phyloP scores from a whole-genome alignment of 2,329 filamentous ascomycete species.

The Stachybotrys chlorohalonatus region DNA sequence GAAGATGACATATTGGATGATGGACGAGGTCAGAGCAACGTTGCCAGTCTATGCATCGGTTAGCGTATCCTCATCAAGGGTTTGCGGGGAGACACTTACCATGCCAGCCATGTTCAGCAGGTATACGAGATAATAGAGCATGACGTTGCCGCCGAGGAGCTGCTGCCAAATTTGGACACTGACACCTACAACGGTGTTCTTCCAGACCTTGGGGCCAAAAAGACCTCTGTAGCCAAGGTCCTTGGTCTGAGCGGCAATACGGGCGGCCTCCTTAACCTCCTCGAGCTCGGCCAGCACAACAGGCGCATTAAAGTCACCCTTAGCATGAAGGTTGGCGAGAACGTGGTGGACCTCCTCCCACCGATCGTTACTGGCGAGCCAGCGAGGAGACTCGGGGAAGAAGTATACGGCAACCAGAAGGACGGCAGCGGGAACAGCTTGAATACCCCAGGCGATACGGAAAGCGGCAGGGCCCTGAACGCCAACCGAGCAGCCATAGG shows the following conservation, averaged over 20 bases:
- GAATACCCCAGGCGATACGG: conserved; percentile 55
- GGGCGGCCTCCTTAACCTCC: conserved; percentile 36
- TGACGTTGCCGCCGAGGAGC: conserved; percentile 43
- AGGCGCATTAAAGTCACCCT: conserved; percentile 43
- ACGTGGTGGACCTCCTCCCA: conserved; percentile 44
- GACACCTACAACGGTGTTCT: conserved; percentile 39
- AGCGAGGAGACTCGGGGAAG: conserved; percentile 53
- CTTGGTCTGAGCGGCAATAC: conserved; percentile 25
- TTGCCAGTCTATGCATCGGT: conserved; percentile 13
- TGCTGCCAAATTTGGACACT: conserved; percentile 47
- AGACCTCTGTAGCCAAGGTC: conserved; percentile 31
- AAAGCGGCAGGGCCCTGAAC: conserved; percentile 48
- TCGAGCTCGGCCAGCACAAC: conserved; percentile 48
- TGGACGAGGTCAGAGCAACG: conserved; percentile 36
- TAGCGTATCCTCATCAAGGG: neutral
- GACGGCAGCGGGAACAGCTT: conserved; percentile 51
- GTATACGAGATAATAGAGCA: conserved; percentile 53
- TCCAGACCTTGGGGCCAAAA: conserved; percentile 39
- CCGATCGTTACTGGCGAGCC: conserved; percentile 53
- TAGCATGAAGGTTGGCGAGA: conserved; percentile 48
- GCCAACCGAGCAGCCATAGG: conserved; percentile 48
- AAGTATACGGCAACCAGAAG: conserved; percentile 50
- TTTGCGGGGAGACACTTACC: conserved; percentile 3
- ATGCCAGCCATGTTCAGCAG: conserved; percentile 54
- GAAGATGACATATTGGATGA: conserved; percentile 48